These are phyloP conservation scores for Talaromyces liani DNA, from an alignment of 495 filamentous ascomycete genomes.

Conservation along the genomic window DNA sequence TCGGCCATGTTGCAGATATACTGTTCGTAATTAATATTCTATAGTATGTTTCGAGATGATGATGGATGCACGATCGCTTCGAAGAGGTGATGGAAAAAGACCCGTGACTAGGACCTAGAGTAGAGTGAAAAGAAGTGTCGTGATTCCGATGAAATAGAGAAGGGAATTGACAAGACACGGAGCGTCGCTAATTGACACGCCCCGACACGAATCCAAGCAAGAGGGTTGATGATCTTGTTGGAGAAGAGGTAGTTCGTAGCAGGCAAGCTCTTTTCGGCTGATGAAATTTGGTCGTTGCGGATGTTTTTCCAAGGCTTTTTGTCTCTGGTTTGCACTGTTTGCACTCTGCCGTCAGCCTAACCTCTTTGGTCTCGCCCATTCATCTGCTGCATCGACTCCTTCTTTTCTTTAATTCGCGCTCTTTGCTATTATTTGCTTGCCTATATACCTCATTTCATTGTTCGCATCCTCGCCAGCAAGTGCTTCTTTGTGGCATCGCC, in stretches of 20 bases:
- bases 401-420: neutral
- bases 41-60: neutral
- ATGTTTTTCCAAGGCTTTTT: constrained; percentile 4
- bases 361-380: neutral
- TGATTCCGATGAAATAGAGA: neutral
- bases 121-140: neutral
- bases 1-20: constrained; percentile 24
- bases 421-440: neutral
- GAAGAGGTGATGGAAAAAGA: constrained; percentile 12
- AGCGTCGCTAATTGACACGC: neutral
- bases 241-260: neutral
- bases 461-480: neutral
- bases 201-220: neutral
- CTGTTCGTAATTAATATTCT: neutral
- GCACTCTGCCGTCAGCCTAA: neutral
- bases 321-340: constrained; percentile 9
- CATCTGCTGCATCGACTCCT: neutral
- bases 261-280: neutral
- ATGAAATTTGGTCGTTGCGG: constrained; percentile 10
- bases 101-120: constrained; percentile 1
- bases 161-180: neutral
- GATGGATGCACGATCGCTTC: constrained; percentile 1
- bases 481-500: neutral
- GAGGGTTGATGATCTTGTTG: neutral
- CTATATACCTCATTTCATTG: neutral